Conservation (phyloP, 805 yeast species). For the Tetrapisispora nanseiensis region DNA sequence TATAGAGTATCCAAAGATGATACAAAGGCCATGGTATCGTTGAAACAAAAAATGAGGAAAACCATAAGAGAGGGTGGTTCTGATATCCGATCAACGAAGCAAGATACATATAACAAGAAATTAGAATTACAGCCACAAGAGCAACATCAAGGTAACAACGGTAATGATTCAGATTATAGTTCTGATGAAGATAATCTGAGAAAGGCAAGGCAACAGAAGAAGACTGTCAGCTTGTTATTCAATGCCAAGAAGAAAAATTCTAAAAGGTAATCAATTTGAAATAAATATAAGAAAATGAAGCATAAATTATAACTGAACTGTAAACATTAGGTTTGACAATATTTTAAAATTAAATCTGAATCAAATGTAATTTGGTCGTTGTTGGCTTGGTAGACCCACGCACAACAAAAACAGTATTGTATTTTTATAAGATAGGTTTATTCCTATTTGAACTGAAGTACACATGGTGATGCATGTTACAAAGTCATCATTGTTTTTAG, state of each 20-base stretch:
- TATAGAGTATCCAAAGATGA: slow-evolving; percentile 26
- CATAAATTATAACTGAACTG: no score
- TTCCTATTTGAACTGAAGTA: no score
- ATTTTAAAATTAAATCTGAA: no score
- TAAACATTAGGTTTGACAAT: background rate
- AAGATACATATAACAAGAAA: background rate
- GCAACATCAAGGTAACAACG: background rate
- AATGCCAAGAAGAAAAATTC: slow-evolving; percentile 12
- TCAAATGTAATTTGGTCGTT: no score
- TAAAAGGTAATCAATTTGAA: slow-evolving; percentile 2
- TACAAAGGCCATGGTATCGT: slow-evolving; percentile 28
- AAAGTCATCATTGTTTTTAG: no score
- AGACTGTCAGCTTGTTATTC: slow-evolving; percentile 22
- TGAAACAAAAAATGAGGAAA: slow-evolving; percentile 27
- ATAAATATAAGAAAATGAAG: no score
- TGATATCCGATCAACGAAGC: background rate
- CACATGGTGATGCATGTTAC: no score
- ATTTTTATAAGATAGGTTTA: no score
- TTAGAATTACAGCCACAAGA: background rate
- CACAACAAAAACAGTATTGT: no score
- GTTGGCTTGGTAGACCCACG: no score
- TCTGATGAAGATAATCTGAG: slow-evolving; percentile 13
- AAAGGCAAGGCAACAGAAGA: slow-evolving; percentile 14
- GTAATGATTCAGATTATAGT: slow-evolving; percentile 5
- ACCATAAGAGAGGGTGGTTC: slow-evolving; percentile 6